Conservation (phyloP, 2,329 filamentous ascomycete genomes). For the Xylaria sp. region DNA sequence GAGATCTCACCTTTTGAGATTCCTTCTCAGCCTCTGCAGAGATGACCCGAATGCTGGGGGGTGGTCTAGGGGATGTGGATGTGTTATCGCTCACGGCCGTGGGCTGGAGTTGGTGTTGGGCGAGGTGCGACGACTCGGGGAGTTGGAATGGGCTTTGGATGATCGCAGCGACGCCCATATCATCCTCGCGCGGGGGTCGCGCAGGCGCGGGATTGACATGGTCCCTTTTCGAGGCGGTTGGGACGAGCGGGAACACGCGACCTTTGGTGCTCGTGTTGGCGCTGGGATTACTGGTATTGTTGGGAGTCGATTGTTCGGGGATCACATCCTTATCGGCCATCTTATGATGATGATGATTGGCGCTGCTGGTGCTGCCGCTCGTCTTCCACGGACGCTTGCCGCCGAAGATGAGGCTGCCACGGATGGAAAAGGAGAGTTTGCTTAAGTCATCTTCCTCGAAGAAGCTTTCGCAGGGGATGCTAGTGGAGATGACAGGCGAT, state of each 20-base stretch:
- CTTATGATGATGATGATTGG: constrained; percentile 22
- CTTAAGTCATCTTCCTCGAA: constrained; percentile 68
- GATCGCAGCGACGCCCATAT: constrained; percentile 39
- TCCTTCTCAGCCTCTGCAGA: constrained; percentile 68
- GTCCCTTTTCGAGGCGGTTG: constrained; percentile 35
- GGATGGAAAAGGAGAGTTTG: constrained; percentile 68
- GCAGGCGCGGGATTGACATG: constrained; percentile 29
- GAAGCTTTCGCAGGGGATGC: constrained; percentile 66
- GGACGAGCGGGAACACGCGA: constrained; percentile 47
- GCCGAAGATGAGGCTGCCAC: constrained; percentile 71
- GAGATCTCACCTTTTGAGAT: constrained; percentile 74
- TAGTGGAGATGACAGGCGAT: constrained; percentile 62
- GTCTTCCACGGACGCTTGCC: constrained; percentile 53
- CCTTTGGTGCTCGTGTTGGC: constrained; percentile 30
- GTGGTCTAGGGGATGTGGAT: constrained; percentile 39
- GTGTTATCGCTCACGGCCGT: constrained; percentile 21
- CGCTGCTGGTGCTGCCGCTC: constrained; percentile 32
- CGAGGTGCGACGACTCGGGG: constrained; percentile 33
- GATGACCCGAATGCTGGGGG: constrained; percentile 63
- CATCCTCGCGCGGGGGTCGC: constrained; percentile 39
- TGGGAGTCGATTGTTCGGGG: constrained; percentile 29
- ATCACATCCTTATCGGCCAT: constrained; percentile 45
- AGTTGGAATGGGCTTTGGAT: constrained; percentile 36
- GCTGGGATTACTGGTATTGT: too few species aligned
- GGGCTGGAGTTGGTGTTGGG: background rate